Conservation (phyloP, 345 rosid species). For the Eucalyptus sideroxylon region DNA sequence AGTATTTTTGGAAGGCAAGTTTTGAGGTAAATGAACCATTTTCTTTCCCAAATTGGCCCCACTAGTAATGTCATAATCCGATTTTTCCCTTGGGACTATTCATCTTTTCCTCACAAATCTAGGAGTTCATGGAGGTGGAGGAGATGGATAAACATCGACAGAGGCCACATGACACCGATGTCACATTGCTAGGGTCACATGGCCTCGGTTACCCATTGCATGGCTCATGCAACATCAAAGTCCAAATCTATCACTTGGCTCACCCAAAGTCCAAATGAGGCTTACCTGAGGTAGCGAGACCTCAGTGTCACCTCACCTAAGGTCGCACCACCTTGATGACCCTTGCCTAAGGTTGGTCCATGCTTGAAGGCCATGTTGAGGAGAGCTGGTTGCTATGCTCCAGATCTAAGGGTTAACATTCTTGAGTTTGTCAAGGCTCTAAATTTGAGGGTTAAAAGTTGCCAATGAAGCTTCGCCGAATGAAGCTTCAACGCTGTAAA, state of each 20-base stretch:
- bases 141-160: too few species aligned
- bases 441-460: too few species aligned
- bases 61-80: background rate
- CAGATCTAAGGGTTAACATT: too few species aligned
- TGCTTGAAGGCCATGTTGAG: too few species aligned
- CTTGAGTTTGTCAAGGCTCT: background rate
- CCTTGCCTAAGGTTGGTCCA: background rate
- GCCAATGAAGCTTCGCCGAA: background rate
- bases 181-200: too few species aligned
- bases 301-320: background rate
- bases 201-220: too few species aligned
- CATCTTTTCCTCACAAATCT: too few species aligned
- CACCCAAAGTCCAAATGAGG: rapidly evolving
- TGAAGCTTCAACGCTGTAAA: background rate
- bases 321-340: background rate
- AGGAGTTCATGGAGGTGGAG: too few species aligned
- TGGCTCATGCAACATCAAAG: rapidly evolving
- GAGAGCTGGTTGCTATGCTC: too few species aligned
- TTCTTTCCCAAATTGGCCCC: background rate
- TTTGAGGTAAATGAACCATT: background rate
- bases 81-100: background rate
- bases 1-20: background rate
- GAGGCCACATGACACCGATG: too few species aligned
- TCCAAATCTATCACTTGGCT: too few species aligned
- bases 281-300: background rate